Evolutionary conservation across 73 alveolate species (phyloP), one percentile per base, ranked within the genome.

Genomic region (Paramecium primaurelia): DNA sequence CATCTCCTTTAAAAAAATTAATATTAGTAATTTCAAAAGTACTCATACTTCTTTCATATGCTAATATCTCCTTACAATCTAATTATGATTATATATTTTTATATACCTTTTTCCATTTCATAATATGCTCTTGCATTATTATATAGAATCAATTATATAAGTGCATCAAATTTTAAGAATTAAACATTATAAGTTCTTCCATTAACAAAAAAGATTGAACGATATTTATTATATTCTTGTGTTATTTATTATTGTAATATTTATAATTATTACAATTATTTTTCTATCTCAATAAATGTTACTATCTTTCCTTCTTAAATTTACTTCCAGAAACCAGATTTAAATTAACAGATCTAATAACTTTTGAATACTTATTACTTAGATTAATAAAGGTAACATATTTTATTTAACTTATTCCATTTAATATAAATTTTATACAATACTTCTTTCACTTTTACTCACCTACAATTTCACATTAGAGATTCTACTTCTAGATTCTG

Each of bases 331-430:
- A 73, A 73, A 0, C 37, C 47, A 12, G 87, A 73, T 73, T 73
- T 73, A 38, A 73, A 73, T 73, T 32, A 16, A 37, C 87, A 37
- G 18, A 73, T 37, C 84, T 64, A 64, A 59, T 28, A 9, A 64
- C 1, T 6, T n/a, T 18, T 4, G 32, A n/a, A 54, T 34, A 28
- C 10, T 64, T 12, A 64, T 54, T 64, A 64, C 84, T 73, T 73
- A 73, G 16, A 73, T 73, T 4, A 73, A 73, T 73, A 73, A 73
- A 0, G 87, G 87, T 5, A 73, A 20, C 87, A 73, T 73, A 12
- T 73, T 36, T 73, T 73, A 73, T 73, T 73, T 73, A 3, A 73
- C 87, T 38, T 73, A 73, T 11, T 73, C 87, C 87, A 73, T 73
- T 36, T 73, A 73, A 73, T 73, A 73, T 2, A 73, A 22, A 37